Conservation (phyloP, 2,329 filamentous ascomycete genomes). For the Penicillium digitatum region DNA sequence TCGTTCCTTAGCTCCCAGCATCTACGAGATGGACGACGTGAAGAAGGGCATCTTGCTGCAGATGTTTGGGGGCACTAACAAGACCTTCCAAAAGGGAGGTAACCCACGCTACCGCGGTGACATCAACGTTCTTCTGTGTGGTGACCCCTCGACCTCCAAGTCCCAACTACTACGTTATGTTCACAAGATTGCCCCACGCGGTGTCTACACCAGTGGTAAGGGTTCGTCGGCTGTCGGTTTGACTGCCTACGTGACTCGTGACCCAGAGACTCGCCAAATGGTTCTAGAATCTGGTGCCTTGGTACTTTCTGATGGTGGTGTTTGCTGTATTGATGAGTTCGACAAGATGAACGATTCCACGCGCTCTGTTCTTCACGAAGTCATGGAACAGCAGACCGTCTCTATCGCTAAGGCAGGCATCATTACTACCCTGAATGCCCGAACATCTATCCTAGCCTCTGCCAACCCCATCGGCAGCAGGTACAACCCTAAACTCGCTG, state of each 20-base stretch:
- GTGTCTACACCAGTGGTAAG: constrained; percentile 72
- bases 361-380: constrained; percentile 70
- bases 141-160: constrained; percentile 94
- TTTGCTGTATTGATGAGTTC: constrained; percentile 76
- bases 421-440: constrained; percentile 85
- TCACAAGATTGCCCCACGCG: constrained; percentile 92
- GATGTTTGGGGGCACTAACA: constrained; percentile 96
- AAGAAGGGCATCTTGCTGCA: constrained; percentile 98
- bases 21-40: constrained; percentile 97
- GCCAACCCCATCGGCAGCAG: constrained; percentile 97
- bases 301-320: constrained; percentile 69
- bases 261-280: constrained; percentile 68
- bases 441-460: constrained; percentile 92
- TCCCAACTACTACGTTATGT: constrained; percentile 93
- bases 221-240: constrained; percentile 72
- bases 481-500: constrained; percentile 92
- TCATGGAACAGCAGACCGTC: constrained; percentile 77
- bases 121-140: constrained; percentile 94
- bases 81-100: constrained; percentile 93
- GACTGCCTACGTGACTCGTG: constrained; percentile 71
- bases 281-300: constrained; percentile 72
- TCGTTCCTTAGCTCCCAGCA: constrained; percentile 84
- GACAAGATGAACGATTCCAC: constrained; percentile 77
- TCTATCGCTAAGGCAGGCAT: constrained; percentile 75
- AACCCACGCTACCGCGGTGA: constrained; percentile 94